Percentiles rank a stretch among this genome's conserved stretches.
phyloP scores from a whole-genome alignment of 306 rosid genomes.

The Myrica gale region DNA sequence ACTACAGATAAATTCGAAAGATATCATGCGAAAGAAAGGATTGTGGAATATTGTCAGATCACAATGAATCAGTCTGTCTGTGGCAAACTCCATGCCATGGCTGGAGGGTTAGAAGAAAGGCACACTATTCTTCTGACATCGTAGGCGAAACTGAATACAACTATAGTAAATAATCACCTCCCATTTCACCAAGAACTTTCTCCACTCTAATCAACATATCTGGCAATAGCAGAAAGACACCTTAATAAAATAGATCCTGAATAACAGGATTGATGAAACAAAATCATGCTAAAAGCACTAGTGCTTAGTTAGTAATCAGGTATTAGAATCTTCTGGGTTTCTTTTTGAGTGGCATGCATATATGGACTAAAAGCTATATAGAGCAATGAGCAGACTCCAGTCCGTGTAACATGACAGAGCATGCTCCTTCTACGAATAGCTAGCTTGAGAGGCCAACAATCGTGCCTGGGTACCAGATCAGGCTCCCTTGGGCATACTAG shows the following conservation, averaged over 20 bases:
- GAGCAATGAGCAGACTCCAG: too few species aligned
- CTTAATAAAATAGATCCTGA: background rate
- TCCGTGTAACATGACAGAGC: too few species aligned
- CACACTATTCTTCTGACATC: slow-evolving; percentile 25
- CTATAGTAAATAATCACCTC: slow-evolving; percentile 55
- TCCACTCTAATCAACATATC: slow-evolving; percentile 87
- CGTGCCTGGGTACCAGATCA: too few species aligned
- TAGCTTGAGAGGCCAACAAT: too few species aligned
- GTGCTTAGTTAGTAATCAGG: background rate
- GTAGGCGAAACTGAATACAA: slow-evolving; percentile 25
- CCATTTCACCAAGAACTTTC: slow-evolving; percentile 67
- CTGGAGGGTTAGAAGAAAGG: background rate
- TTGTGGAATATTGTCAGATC: slow-evolving; percentile 1
- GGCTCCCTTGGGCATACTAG: too few species aligned
- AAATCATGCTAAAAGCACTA: background rate
- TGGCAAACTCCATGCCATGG: background rate
- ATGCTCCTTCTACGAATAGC: too few species aligned
- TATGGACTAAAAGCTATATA: background rate
- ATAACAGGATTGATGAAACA: background rate
- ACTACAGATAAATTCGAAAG: background rate
- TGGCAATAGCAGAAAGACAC: slow-evolving; percentile 28
- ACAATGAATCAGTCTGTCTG: slow-evolving; percentile 3
- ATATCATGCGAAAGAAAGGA: background rate
- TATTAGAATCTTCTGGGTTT: too few species aligned
- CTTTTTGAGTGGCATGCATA: background rate